Evolutionary conservation across 176 grass and related monocot species (phyloP).

Genomic region (Leersia perrieri): DNA sequence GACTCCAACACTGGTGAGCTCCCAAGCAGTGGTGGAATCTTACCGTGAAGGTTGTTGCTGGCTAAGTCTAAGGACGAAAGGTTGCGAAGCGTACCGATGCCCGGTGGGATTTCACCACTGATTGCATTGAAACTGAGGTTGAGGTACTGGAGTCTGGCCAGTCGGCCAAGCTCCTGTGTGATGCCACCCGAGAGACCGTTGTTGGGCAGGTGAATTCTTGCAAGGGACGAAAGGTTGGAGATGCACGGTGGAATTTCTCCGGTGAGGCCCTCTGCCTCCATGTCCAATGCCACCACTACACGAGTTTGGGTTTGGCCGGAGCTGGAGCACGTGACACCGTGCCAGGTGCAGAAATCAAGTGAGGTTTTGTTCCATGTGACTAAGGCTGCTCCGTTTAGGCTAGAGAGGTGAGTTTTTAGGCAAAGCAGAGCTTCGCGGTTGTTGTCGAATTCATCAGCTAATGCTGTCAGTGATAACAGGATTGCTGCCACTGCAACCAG

Average conservation of each 20-base stretch:
- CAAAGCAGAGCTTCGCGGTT: slow-evolving; percentile 22
- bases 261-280: neutral
- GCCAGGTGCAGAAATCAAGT: slow-evolving; percentile 31
- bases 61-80: slow-evolving; percentile 25
- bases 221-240: slow-evolving; percentile 28
- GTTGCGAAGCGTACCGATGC: slow-evolving; percentile 21
- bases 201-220: slow-evolving; percentile 18
- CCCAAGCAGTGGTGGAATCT: slow-evolving; percentile 20
- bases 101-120: slow-evolving; percentile 21
- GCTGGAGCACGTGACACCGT: slow-evolving; percentile 20
- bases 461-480: neutral
- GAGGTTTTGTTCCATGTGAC: slow-evolving; percentile 17
- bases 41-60: slow-evolving; percentile 20
- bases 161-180: slow-evolving; percentile 15
- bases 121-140: slow-evolving; percentile 50
- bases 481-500: neutral
- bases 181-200: slow-evolving; percentile 28
- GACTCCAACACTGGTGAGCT: neutral
- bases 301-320: neutral
- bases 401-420: slow-evolving; percentile 24
- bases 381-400: neutral
- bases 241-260: slow-evolving; percentile 30
- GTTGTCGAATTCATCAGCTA: neutral
- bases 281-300: neutral
- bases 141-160: slow-evolving; percentile 24